These are phyloP conservation scores for Lotmaria passim DNA, from an alignment of 208 protist species.

Conservation along the genomic window DNA sequence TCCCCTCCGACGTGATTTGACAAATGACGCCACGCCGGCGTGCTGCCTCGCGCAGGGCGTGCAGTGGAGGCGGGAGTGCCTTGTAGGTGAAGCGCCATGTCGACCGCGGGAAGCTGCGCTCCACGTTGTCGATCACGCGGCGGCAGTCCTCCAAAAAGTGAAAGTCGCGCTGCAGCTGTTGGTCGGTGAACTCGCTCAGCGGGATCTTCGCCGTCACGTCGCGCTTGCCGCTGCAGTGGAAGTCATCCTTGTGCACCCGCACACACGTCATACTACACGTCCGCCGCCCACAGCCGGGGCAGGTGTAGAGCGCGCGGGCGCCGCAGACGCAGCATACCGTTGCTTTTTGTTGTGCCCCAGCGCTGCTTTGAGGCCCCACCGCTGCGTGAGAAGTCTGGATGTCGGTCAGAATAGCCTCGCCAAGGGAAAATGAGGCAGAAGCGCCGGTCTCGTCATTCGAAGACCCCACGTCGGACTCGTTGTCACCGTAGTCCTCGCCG, in stretches of 20 bases:
- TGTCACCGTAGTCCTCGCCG: not conserved
- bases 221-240: slow-evolving; percentile 61
- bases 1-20: slow-evolving; percentile 88
- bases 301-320: slow-evolving; percentile 64
- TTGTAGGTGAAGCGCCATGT: slow-evolving; percentile 64
- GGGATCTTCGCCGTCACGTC: slow-evolving; percentile 64
- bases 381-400: slow-evolving; percentile 13
- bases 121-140: slow-evolving; percentile 68
- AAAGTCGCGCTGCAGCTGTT: slow-evolving; percentile 81
- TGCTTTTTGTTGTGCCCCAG: not conserved
- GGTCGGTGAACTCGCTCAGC: slow-evolving; percentile 73
- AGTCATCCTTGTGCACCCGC: slow-evolving; percentile 72
- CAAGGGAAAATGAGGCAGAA: slow-evolving; percentile 19
- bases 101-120: slow-evolving; percentile 58
- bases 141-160: slow-evolving; percentile 82
- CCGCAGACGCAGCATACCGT: slow-evolving; percentile 73
- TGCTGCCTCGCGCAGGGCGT: slow-evolving; percentile 77
- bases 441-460: not conserved
- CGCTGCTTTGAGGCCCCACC: not conserved
- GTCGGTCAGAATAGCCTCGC: slow-evolving; percentile 42
- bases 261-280: slow-evolving; percentile 86
- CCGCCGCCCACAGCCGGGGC: slow-evolving; percentile 68
- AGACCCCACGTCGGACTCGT: not conserved
- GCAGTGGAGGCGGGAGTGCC: slow-evolving; percentile 70
- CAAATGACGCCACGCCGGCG: slow-evolving; percentile 83